Evolutionary conservation across 1,139 yeast genomes (phyloP).

Genomic region (Taphrina confusa): DNA sequence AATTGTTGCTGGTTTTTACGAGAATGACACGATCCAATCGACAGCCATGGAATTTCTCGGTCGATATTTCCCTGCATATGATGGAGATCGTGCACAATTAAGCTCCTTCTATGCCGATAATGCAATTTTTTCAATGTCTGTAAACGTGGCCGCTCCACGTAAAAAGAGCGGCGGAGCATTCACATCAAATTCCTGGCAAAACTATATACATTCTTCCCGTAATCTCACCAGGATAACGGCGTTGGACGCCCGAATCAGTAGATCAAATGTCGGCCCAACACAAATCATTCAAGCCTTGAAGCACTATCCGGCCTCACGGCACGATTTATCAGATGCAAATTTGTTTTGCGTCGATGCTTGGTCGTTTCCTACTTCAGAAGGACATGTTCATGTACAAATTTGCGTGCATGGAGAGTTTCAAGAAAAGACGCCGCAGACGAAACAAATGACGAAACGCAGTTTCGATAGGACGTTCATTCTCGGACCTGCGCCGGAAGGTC

Average conservation of each 20-base stretch:
- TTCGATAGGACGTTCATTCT: slow-evolving; percentile 37
- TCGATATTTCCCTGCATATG: slow-evolving; percentile 68
- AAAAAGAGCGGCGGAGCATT: slow-evolving; percentile 42
- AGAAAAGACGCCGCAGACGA: slow-evolving; percentile 54
- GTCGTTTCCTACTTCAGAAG: slow-evolving; percentile 54
- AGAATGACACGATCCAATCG: slow-evolving; percentile 68
- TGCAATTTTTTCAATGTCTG: slow-evolving; percentile 78
- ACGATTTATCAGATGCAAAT: slow-evolving; percentile 65
- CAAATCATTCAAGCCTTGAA: slow-evolving; percentile 63
- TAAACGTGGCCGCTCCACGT: slow-evolving; percentile 53
- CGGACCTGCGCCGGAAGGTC: slow-evolving; percentile 35
- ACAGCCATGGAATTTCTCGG: slow-evolving; percentile 74
- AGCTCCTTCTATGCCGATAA: slow-evolving; percentile 73
- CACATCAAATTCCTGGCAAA: slow-evolving; percentile 43
- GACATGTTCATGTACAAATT: slow-evolving; percentile 72
- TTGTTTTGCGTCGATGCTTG: slow-evolving; percentile 77
- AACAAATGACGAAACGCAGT: slow-evolving; percentile 49
- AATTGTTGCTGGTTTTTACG: slow-evolving; percentile 68
- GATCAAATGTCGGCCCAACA: slow-evolving; percentile 72
- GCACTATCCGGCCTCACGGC: slow-evolving; percentile 73
- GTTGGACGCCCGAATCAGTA: slow-evolving; percentile 55
- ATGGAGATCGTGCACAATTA: slow-evolving; percentile 68
- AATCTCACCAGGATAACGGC: slow-evolving; percentile 71
- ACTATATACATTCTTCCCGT: slow-evolving; percentile 61
- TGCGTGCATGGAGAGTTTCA: slow-evolving; percentile 81